Evolutionary conservation across 805 yeast species (phyloP), one percentile per base, ranked within the genome.

Genomic region (Zygoascus bituminiphila): DNA sequence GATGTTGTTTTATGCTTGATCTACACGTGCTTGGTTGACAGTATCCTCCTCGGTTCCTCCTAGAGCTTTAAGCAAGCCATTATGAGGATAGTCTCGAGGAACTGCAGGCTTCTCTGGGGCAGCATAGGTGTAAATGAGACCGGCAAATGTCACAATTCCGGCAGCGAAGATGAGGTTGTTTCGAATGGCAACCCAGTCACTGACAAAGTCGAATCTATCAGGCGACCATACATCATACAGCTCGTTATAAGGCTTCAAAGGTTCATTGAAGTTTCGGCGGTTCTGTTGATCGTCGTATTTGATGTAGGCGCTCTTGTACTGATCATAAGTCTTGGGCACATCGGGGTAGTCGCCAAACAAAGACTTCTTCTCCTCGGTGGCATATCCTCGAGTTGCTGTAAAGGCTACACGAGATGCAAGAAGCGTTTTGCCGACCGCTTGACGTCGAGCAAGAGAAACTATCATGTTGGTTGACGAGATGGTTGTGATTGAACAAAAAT

Each of bases 201-300:
- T 68, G 29, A 79, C 83, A 35, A 71, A 64, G 57, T 80, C 79
- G 63, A 72, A 78, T 60, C 80, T 75, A 60, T 86, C 94, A 10
- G 95, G 93, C 7, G 95, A 77, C 95, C 95, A 86, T 73, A 84
- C 75, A 64, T 86, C 89, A 60, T 81, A 72, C 64, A 77, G 69
- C 61, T 86, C 95, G 56, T 81, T n/a, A 14, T 43, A 39, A 20
- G 40, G 41, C 45, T 61, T 38, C 36, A 61, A 54, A 14, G 88
- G 85, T 53, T 86, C 88, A 54, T 78, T 76, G 55, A 77, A 72
- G 71, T 86, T 85, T 68, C 94, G 79, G 70, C 91, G 77, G 64
- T 81, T 77, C 67, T 85, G 94, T 57, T 71, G 84, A 63, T 85
- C 91, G 63, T 85, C 93, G 66, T 81, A 86, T 60, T 77, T 79